Base-by-base conservation (phyloP, 108 stramenopile genomes). In the Nitzschia sp. region DNA sequence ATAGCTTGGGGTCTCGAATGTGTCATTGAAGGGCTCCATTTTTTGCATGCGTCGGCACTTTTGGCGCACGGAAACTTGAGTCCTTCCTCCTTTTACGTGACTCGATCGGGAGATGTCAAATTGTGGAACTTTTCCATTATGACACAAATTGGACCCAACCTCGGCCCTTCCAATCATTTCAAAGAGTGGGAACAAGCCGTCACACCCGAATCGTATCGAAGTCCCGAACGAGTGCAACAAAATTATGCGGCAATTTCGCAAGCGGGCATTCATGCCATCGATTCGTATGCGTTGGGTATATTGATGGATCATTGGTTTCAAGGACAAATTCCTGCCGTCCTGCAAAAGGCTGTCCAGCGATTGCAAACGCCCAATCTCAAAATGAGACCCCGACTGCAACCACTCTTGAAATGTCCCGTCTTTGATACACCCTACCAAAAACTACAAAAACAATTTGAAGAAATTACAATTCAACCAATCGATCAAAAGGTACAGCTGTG, bases 41-140 rank as follows among this genome's bases (percentile, higher is more conserved):
- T 95, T 63, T 35, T 93, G 22, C 91, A 92, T 69, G 70, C 71
- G 8, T 87, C 88, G 21, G 91, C 91, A 56, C 86, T 91, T 53
- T 59, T 95, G 44, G 73, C 88, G 19, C 94, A 92, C 73, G 88
- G 90, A 16, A 85, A 79, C 57, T 45, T 95, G 6, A 78, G 70
- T 45, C 90, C 89, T 4, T 62, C 74, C 16, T 78, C 85, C 13
- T 77, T 91, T 36, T 95, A 76, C 58, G 94, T 95, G 13, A 95
- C 91, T 8, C 82, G 76, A 15, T 71, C 80, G 30, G 94, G 94
- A 13, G 94, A 95, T 67, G 92, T 91, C 65, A 95, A 95, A 64
- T 62, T 95, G 15, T 90, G 85, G 68, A 87, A 85, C 34, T 95
- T 90, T 73, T 77, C 75, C 53, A 45, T 95, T 0, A 62, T 79